Conservation (phyloP, 352 stramenopile genomes). For the Thalassiosira hispida region DNA sequence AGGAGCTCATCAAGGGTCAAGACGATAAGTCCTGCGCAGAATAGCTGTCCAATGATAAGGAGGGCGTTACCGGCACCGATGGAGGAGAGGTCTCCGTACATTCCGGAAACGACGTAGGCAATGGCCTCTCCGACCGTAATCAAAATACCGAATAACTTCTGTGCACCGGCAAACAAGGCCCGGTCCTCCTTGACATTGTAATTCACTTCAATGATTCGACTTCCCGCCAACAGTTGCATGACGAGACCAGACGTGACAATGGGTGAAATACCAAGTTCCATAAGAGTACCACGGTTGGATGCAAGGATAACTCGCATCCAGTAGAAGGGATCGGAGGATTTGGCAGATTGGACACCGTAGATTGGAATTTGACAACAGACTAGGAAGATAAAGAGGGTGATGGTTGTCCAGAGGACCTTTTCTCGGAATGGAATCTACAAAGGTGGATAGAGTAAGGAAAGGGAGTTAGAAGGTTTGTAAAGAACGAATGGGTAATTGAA, state of each 20-base stretch:
- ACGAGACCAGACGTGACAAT: conserved; percentile 99
- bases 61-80: conserved; percentile 98
- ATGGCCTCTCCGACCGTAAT: conserved; percentile 99
- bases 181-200: conserved; percentile 99
- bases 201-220: conserved; percentile 99
- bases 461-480: conserved; percentile 4
- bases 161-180: conserved; percentile 96
- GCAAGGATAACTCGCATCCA: conserved; percentile 99
- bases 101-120: conserved; percentile 98
- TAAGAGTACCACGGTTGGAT: conserved; percentile 97
- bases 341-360: conserved; percentile 98
- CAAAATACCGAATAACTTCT: conserved; percentile 99
- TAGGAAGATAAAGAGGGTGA: conserved; percentile 99
- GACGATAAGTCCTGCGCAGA: conserved; percentile 97
- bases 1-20: conserved; percentile 99
- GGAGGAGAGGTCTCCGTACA: conserved; percentile 98
- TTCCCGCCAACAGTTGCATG: conserved; percentile 98
- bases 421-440: conserved; percentile 96
- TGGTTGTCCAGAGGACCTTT: conserved; percentile 99
- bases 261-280: conserved; percentile 98
- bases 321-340: conserved; percentile 99
- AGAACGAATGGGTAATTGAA: too few relatives aligned
- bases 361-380: conserved; percentile 99
- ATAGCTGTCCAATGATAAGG: conserved; percentile 98
- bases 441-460: background rate